Evolutionary conservation across 306 rosid species (phyloP).

Genomic region (Benincasa hispida): DNA sequence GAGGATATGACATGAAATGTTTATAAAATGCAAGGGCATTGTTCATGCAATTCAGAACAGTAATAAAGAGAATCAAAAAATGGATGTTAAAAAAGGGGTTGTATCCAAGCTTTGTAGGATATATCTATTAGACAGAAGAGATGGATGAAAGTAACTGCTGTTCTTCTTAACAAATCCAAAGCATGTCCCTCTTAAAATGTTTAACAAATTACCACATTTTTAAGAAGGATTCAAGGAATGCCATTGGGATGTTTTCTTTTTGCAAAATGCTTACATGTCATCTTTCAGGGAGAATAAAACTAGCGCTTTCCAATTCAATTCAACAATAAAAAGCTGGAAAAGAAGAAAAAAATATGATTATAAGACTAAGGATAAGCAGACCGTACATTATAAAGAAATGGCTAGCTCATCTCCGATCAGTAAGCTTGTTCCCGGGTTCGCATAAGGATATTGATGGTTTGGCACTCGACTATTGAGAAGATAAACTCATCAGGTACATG

Average conservation of each 20-base stretch:
- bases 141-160: neutral
- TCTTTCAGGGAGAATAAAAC: neutral
- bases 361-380: slow-evolving; percentile 8
- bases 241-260: neutral
- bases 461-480: slow-evolving; percentile 7
- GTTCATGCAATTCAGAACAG: neutral
- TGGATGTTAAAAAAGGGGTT: neutral
- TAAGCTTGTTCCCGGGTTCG: slow-evolving; percentile 10
- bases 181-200: neutral
- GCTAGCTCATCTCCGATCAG: slow-evolving; percentile 14
- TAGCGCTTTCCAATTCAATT: neutral
- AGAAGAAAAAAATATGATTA: neutral
- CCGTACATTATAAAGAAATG: slow-evolving; percentile 18
- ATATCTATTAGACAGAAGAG: neutral
- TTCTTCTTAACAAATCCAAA: neutral
- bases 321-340: neutral
- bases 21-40: neutral
- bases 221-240: neutral
- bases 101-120: neutral
- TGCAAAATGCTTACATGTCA: neutral
- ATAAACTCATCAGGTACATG: slow-evolving; percentile 8
- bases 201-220: neutral
- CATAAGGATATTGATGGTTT: slow-evolving; percentile 3
- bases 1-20: neutral
- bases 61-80: neutral